phyloP scores from a whole-genome alignment of 2,329 filamentous ascomycete species.

The Endothia cerciana region DNA sequence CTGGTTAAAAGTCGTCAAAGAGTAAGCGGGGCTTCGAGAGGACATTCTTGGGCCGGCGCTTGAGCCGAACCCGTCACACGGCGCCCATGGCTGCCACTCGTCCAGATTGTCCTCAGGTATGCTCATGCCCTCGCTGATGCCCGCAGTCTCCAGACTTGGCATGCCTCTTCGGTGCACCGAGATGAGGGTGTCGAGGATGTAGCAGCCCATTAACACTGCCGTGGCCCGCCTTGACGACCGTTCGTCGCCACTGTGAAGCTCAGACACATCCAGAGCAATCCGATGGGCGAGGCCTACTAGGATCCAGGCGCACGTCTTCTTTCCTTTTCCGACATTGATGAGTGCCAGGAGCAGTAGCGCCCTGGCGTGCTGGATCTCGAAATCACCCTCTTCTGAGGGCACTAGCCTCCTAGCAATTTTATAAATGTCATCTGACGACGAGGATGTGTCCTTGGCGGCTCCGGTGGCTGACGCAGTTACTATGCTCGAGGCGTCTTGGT shows the following conservation, averaged over 20 bases:
- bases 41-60: conserved; percentile 32
- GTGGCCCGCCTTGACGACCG: conserved; percentile 32
- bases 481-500: conserved; percentile 50
- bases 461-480: conserved; percentile 16
- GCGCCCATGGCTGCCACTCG: conserved; percentile 75
- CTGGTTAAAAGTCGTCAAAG: conserved; percentile 48
- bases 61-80: conserved; percentile 46
- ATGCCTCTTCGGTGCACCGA: conserved; percentile 54
- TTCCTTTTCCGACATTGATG: conserved; percentile 62
- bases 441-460: conserved; percentile 32
- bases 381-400: conserved; percentile 51
- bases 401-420: conserved; percentile 53
- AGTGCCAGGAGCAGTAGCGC: conserved; percentile 63
- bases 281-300: conserved; percentile 67
- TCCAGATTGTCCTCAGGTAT: conserved; percentile 70
- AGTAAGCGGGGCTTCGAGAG: conserved; percentile 38
- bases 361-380: conserved; percentile 57
- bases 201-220: conserved; percentile 55
- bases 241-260: conserved; percentile 24
- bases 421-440: conserved; percentile 50
- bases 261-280: conserved; percentile 44
- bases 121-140: conserved; percentile 47
- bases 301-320: conserved; percentile 64
- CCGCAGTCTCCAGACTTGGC: conserved; percentile 52
- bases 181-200: conserved; percentile 64